Evolutionary conservation across 2,329 filamentous ascomycete species (phyloP), one percentile per base, ranked within the genome.

Genomic region (Botryotinia calthae): DNA sequence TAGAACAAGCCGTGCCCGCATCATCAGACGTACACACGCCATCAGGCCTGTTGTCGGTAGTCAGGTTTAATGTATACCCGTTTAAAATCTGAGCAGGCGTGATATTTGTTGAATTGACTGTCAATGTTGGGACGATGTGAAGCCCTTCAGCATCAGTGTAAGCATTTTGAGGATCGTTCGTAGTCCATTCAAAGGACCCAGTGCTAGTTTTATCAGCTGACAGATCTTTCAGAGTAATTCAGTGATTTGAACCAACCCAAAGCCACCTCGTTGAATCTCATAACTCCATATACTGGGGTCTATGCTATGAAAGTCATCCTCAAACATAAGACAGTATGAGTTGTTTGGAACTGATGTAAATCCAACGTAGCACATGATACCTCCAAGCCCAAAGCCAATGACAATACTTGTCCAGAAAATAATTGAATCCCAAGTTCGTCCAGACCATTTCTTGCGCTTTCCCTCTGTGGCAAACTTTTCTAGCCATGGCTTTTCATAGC

Each of bases 111-210:
- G 80, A 81, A 68, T 83, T 79, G 42, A 81, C 82, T 22, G 85
- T 87, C 28, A 87, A 79, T 0, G 86, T 87, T 12, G 86, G 86
- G n/a, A 86, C 83, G 68, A 88, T 87, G 78, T 87, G 86, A 58
- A 88, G 82, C n/a, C 85, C 86, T 40, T 84, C 79, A 0, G 76
- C 79, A 76, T 87, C 84, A 51, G 84, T 81, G 77, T 84, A 88
- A 22, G 83, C 80, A 78, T 88, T 88, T 70, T 78, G 79, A 0
- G 80, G 74, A 74, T 86, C 85, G 5, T 79, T 81, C 9, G 86
- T 88, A 0, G 86, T 87, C 86, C 85, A 87, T 81, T 87, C 86
- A 76, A 88, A 88, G 51, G 83, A 82, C 25, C 85, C 85, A n/a
- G 82, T 84, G 66, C 85, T 77, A 62, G 56, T 10, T n/a, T 22